Percentiles rank a stretch among this genome's conserved stretches.
Conservation (phyloP, 164 flowering plant genomes). For the Nelumbo lutea region DNA sequence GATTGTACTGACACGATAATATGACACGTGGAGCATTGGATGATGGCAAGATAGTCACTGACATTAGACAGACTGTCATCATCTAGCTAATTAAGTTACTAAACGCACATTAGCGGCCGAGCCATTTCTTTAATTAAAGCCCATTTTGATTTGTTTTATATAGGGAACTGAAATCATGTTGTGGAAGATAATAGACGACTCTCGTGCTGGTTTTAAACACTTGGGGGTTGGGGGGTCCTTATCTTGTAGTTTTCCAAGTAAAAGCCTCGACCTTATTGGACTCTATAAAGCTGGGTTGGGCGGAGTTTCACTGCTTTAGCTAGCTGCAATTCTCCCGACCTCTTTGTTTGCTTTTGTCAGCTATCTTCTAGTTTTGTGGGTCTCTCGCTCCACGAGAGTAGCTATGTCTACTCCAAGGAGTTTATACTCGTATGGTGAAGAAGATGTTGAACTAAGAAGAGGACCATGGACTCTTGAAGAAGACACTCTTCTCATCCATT, state of each 20-base stretch:
- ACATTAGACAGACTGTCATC: too few species aligned
- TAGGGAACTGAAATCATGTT: too few species aligned
- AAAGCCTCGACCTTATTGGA: conserved; percentile 7
- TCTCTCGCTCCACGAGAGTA: conserved; percentile 2
- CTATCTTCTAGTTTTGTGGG: background rate
- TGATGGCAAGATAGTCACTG: too few species aligned
- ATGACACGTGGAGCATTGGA: too few species aligned
- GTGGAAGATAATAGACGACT: too few species aligned
- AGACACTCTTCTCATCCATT: conserved; percentile 55
- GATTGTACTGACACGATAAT: too few species aligned
- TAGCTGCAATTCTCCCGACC: conserved; percentile 4
- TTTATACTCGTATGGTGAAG: conserved; percentile 23
- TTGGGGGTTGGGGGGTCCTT: too few species aligned
- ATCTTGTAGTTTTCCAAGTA: background rate
- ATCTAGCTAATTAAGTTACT: too few species aligned
- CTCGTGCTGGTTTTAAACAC: too few species aligned
- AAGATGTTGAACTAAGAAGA: conserved; percentile 56
- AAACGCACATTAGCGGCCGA: too few species aligned
- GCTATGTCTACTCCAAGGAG: conserved; percentile 23
- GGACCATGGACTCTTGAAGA: conserved; percentile 97
- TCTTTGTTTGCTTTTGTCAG: background rate
- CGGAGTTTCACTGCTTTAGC: conserved; percentile 14
- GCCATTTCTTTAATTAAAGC: too few species aligned
- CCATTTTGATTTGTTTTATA: too few species aligned
- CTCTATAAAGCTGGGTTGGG: conserved; percentile 18